Evolutionary conservation across 768 basidiomycete species (phyloP).

Genomic region (Russula virescens): DNA sequence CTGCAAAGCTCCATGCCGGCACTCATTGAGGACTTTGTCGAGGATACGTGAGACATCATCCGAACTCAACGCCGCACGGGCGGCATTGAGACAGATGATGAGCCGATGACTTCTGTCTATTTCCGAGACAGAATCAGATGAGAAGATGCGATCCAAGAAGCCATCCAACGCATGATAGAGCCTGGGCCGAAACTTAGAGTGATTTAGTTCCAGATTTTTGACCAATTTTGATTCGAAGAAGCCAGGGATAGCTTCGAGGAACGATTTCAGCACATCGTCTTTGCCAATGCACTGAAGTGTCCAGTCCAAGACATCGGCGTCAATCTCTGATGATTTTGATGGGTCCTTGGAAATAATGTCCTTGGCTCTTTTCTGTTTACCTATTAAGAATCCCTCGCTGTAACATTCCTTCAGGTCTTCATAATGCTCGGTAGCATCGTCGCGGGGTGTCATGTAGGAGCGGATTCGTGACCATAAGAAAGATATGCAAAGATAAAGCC

Average conservation of each 20-base stretch:
- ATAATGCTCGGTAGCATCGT: not conserved
- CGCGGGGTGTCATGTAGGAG: not conserved
- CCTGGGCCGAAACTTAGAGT: not conserved
- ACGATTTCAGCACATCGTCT: not conserved
- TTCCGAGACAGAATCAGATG: not conserved
- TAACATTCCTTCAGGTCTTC: not conserved
- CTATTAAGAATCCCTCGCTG: not conserved
- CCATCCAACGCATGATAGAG: not conserved
- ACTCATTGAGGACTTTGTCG: not conserved
- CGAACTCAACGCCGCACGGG: conserved; percentile 1
- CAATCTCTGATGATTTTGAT: not conserved
- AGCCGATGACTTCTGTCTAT: not conserved
- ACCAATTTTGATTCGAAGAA: not conserved
- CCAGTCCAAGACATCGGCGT: not conserved
- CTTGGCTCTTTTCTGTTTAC: not conserved
- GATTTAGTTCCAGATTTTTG: too few species aligned
- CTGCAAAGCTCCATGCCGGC: not conserved
- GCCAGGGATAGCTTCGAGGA: not conserved
- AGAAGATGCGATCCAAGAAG: not conserved
- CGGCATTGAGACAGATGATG: not conserved
- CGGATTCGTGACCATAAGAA: not conserved
- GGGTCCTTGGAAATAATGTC: not conserved
- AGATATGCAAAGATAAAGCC: not conserved
- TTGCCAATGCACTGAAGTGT: not conserved
- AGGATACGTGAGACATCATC: not conserved